Base-by-base conservation (phyloP, 2,329 filamentous ascomycete species). In the Fusarium irregulare region DNA sequence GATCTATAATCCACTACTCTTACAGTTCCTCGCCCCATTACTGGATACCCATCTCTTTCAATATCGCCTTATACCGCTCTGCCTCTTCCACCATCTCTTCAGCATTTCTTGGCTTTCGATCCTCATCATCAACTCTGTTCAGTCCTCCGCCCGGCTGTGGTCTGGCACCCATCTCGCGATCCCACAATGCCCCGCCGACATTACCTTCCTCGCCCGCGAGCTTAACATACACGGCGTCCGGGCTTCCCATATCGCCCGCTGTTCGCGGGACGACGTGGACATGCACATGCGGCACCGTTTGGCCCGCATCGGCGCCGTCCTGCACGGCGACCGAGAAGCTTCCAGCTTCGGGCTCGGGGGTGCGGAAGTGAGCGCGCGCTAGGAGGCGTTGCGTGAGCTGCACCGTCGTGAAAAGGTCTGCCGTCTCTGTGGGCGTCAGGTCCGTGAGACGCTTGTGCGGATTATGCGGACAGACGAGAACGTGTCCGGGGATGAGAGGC, bases 271-370 rank as follows among this genome's bases (percentile, higher is more conserved):
- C 95, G 50, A 98, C 88, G 82, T 99, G 96, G 27, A 94, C 92
- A 81, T 99, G 96, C 16, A 98, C 89, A 81, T 99, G 96, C 11
- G 93, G 86, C 46, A 99, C 95, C 60, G 93, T 97, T 86, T 99
- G 96, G 0, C 96, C 96, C 2, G 96, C 93, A 64, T 94, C 93
- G 32, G 85, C 83, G 21, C 96, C 96, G 79, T 99, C 96, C 79
- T 99, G 96, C n/a, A 99, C 87, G 0, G 95, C 94, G 51, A 99
- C 90, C 77, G 97, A 98, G 82, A 98, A 91, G 64, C 93, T 92
- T 12, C 92, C 89, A 8, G 89, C 91, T 34, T 86, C 80, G 12
- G 80, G 77, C 44, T 74, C 87, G 86, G 67, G 89, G 79, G 30
- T 84, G 11, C 75, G 69, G 71, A 90, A 89, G 76, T 89, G 89